phyloP scores from a whole-genome alignment of 139 green algal species.

The Chlorella sp. region DNA sequence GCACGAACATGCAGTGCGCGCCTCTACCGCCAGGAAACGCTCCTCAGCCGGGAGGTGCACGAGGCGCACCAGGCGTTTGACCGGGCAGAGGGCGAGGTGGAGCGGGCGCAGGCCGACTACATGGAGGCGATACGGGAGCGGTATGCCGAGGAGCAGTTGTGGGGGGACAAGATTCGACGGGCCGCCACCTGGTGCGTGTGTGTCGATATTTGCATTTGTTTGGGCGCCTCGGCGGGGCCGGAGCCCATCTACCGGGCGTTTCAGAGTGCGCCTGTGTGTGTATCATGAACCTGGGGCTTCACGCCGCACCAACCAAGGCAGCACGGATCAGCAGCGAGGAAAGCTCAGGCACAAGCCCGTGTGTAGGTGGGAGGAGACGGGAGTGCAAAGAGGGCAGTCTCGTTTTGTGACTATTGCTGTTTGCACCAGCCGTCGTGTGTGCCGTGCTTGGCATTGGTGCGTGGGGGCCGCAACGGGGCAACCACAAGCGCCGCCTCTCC shows the following conservation, averaged over 20 bases:
- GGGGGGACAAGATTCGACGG: constrained; percentile 43
- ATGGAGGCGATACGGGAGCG: constrained; percentile 34
- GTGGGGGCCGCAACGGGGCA: too few species aligned
- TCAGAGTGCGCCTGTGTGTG: background rate
- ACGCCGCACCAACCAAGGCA: too few species aligned
- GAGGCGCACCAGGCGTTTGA: constrained; percentile 12
- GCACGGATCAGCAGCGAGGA: too few species aligned
- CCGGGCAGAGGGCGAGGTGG: constrained; percentile 10
- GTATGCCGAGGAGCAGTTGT: constrained; percentile 41
- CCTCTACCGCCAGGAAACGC: constrained; percentile 28
- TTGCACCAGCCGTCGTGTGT: too few species aligned
- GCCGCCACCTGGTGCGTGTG: constrained; percentile 32
- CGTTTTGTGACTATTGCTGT: too few species aligned
- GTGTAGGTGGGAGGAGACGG: too few species aligned
- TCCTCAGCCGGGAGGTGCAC: constrained; percentile 11
- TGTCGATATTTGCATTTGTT: background rate
- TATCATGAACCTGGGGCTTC: background rate
- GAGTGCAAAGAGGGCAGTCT: too few species aligned
- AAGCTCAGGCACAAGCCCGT: background rate
- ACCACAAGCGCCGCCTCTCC: too few species aligned
- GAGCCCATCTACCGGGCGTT: too few species aligned
- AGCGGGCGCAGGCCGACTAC: constrained; percentile 18
- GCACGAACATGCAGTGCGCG: constrained; percentile 12
- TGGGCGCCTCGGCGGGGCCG: too few species aligned
- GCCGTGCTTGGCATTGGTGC: too few species aligned